Evolutionary conservation across 352 stramenopile genomes (phyloP), one percentile per base, ranked within the genome.

Genomic region (Pythium chondricola): DNA sequence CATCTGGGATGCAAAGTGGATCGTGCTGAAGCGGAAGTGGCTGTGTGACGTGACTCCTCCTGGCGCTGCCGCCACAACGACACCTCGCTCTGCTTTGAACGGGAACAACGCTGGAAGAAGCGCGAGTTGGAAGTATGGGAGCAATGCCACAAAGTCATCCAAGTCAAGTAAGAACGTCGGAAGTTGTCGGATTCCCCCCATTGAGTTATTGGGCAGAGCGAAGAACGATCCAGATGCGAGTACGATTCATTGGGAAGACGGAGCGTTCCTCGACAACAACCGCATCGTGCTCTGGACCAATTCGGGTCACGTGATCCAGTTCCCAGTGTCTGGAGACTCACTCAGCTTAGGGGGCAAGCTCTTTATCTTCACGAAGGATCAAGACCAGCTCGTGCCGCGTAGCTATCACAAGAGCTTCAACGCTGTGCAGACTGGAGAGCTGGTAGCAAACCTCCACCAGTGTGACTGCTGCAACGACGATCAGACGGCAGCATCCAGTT

Each of bases 311-410:
- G 67, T 83, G 2, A 85, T 88, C 24, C 64, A 74, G 37, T 93
- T 93, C 37, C 59, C 66, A 31, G 52, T 63, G 13, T 42, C 36
- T 4, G 61, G 65, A 20, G 40, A 56, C 36, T 25, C 63, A 47
- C 8, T 20, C 38, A 37, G 56, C 44, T 9, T 43, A 35, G 52
- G 44, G 11, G 76, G 79, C 0, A 83, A 88, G 37, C 62, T 91
- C 39, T 87, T 89, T 16, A 69, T 88, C n/a, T 88, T 93, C 39
- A 90, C 80, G 6, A 88, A 91, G 52, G 74, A 83, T 31, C 65
- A 87, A 52, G 79, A 91, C 33, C 79, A 91, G 45, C 69, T 91
- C 20, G 79, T 91, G 4, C 79, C 79, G n/a, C 65, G 79, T 25
- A 87, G 76, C 25, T 83, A 82, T 43, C 80, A 75, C 31, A 88